phyloP scores from a whole-genome alignment of 441 rosid genomes.

The Jatropha multifida region DNA sequence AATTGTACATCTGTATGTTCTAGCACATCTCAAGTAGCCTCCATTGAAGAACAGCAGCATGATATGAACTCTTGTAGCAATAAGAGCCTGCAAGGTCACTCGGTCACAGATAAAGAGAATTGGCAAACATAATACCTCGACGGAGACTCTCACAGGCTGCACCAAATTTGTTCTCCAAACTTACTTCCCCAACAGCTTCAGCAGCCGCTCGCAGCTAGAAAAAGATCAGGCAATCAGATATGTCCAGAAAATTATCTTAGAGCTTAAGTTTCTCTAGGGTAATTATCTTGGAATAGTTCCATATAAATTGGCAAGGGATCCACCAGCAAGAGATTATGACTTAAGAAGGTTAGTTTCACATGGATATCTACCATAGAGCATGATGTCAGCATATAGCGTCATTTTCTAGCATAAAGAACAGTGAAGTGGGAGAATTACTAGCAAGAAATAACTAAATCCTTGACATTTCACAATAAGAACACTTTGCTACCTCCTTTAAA shows the following conservation, averaged over 20 bases:
- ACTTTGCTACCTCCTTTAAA: too few relatives aligned
- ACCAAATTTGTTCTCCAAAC: constrained; percentile 72
- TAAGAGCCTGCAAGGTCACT: constrained; percentile 7
- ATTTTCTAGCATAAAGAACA: background rate
- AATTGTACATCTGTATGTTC: too few relatives aligned
- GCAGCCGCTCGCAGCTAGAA: constrained; percentile 85
- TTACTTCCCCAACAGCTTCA: constrained; percentile 82
- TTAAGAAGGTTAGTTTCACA: background rate
- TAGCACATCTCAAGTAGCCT: too few relatives aligned
- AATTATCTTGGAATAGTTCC: background rate
- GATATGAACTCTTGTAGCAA: background rate
- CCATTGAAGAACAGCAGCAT: background rate
- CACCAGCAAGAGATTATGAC: background rate
- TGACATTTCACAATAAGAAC: too few relatives aligned
- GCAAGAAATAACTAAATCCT: background rate
- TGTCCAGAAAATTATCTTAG: background rate
- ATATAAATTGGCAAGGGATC: background rate
- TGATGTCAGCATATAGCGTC: background rate
- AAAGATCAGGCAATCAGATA: constrained; percentile 4
- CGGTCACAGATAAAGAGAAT: constrained; percentile 75
- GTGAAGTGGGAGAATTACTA: background rate
- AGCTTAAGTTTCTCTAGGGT: too few relatives aligned
- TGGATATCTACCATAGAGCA: background rate
- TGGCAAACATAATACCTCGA: constrained; percentile 95
- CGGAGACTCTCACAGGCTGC: constrained; percentile 92